Evolutionary conservation across 2,329 filamentous ascomycete genomes (phyloP), one percentile per base, ranked within the genome.

Genomic region (Periconia macrospinosa): DNA sequence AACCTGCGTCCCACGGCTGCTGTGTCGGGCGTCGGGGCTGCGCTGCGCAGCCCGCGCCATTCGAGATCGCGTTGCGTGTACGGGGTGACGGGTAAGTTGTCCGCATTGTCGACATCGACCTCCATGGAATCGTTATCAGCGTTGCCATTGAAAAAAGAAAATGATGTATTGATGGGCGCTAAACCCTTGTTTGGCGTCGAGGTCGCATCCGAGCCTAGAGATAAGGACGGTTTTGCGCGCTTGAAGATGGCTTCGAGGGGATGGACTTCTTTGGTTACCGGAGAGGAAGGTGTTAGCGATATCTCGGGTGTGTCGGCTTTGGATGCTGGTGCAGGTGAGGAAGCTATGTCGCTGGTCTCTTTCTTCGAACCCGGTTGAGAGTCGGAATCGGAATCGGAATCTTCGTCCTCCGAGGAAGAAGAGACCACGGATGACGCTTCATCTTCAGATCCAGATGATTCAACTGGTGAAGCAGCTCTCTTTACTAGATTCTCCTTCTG

Each of bases 171-270:
- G 62, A 77, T 78, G 48, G 63, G 77, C 23, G 58, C 74, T 47
- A 64, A 76, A 60, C 56, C 64, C 56, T 68, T 75, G 6, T 69
- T 70, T 52, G 67, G 80, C 59, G 57, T 70, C 35, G 52, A 73
- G 48, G 60, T 65, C 30, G 59, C 18, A 17, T 55, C 58, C 2
- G 63, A 54, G 65, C 63, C 48, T n/a, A 57, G 33, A 11, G 19
- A 18, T 6, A 53, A 37, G 2, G 60, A 35, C 5, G 58, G 62
- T 48, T 84, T 81, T 0, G 84, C 75, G 5, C 85, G 85, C 76
- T 97, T 97, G 81, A 95, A 99, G 2, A 97, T 83, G 0, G 91
- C 91, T 77, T 97, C 92, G 1, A 97, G 82, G 0, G 94, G 93
- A 62, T 97, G 93, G 0, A 96, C 78, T 56, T 76, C 71, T 64